Conservation (phyloP, 495 filamentous ascomycete species). For the Xylaria acuta region DNA sequence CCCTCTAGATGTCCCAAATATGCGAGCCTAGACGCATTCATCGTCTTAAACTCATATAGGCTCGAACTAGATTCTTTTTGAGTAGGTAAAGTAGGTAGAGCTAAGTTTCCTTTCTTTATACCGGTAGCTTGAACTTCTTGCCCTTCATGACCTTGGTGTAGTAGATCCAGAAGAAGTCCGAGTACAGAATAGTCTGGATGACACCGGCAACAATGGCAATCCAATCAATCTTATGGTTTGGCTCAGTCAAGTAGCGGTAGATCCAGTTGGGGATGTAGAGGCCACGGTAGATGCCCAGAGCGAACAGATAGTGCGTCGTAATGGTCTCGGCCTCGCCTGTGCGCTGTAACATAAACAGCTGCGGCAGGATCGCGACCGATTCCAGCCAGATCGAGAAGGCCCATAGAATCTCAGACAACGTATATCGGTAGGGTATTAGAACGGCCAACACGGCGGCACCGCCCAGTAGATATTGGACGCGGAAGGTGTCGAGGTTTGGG, state of each 20-base stretch:
- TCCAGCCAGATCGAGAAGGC: conserved; percentile 98
- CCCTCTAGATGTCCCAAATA: neutral
- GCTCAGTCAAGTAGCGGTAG: conserved; percentile 80
- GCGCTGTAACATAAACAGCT: conserved; percentile 96
- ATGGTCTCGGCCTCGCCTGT: conserved; percentile 98
- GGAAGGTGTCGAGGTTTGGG: conserved; percentile 94
- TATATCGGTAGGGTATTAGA: conserved; percentile 84
- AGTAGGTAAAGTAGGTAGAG: neutral
- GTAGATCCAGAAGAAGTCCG: conserved; percentile 99
- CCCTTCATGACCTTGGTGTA: conserved; percentile 93
- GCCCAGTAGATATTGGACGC: conserved; percentile 87
- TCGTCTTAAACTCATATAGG: neutral
- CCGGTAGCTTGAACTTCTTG: conserved; percentile 86
- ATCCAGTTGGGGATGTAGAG: conserved; percentile 99
- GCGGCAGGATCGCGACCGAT: conserved; percentile 92
- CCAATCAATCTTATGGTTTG: conserved; percentile 69
- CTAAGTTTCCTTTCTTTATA: conserved; percentile 52
- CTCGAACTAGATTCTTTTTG: neutral
- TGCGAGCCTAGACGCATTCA: neutral
- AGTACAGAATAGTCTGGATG: conserved; percentile 93
- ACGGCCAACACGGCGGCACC: conserved; percentile 79
- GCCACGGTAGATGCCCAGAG: conserved; percentile 87
- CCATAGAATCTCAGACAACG: conserved; percentile 80
- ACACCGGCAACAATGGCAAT: conserved; percentile 87
- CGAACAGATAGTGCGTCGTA: conserved; percentile 97